Evolutionary conservation across 208 protist species (phyloP).

Genomic region (Endotrypanum monterogeii): DNA sequence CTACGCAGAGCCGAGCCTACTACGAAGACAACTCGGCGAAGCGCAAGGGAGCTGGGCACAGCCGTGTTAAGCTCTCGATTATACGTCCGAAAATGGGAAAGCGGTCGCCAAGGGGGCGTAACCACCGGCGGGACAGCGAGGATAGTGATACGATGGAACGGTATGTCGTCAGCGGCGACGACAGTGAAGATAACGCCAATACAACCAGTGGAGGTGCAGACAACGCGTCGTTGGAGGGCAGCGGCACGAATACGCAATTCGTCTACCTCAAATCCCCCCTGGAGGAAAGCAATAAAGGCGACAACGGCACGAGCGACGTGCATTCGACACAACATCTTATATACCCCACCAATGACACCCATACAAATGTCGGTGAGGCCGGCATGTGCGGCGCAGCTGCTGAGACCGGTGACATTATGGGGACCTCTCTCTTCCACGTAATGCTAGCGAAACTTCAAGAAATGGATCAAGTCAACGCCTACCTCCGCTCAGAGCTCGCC

Average conservation of each 20-base stretch:
- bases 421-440: slow-evolving; percentile 51
- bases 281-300: background rate
- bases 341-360: background rate
- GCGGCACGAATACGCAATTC: slow-evolving; percentile 4
- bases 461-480: slow-evolving; percentile 73
- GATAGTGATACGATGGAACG: slow-evolving; percentile 9
- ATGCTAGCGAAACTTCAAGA: slow-evolving; percentile 80
- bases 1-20: background rate
- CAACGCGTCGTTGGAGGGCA: background rate
- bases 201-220: background rate
- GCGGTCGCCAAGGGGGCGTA: background rate
- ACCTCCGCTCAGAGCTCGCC: slow-evolving; percentile 75
- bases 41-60: slow-evolving; percentile 10
- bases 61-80: slow-evolving; percentile 17
- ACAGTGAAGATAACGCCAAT: slow-evolving; percentile 13
- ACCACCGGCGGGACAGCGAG: background rate
- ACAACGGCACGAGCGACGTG: background rate
- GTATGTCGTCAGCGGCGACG: slow-evolving; percentile 18
- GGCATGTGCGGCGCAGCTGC: too few relatives aligned
- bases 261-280: slow-evolving; percentile 14
- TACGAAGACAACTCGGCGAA: background rate
- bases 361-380: background rate
- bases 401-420: background rate
- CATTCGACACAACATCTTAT: background rate
- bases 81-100: slow-evolving; percentile 8